Base-by-base conservation (phyloP, 805 yeast species). In the Candida bentonensis region DNA sequence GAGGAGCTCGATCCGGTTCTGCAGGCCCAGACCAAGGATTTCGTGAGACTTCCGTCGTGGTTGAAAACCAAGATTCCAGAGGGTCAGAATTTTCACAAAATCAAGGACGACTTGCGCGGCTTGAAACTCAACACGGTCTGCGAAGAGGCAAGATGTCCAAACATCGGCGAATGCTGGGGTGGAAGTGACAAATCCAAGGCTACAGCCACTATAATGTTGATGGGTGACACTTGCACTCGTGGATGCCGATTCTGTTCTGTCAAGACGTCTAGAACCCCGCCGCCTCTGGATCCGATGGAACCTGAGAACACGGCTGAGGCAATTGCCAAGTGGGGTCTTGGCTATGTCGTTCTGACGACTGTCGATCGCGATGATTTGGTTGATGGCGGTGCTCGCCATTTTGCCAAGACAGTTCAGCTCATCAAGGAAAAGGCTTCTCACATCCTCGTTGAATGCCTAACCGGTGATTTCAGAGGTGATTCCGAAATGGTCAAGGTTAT, bases 101-200 rank as follows among this genome's bases (percentile, higher is more conserved):
- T 92, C 53, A 87, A 89, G 58, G 73, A 76, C 41, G 99, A 92
- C 58, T 79, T 92, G 26, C 72, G 86, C 48, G 96, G 94, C 47
- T 68, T 92, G 48, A 85, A 86, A 51, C 68, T 92, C 43, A 82
- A 95, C 28, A 92, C 99, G 0, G 99, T 92, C 23, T 92, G 99
- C 65, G 97, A 92, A 63, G 98, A 92, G 58, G 98, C 98, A 3
- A 81, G 92, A 58, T 92, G 99, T 65, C 99, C 99, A n/a, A 92
- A 92, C 61, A 92, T 92, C 49, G 96, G 97, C 43, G 99, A 92
- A 62, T 92, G 99, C 64, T 92, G 99, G 99, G 97, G 98, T 45
- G 98, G 98, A 23, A 76, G 79, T 55, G 78, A 73, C 54, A 74
- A 88, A 61, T 76, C 89, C 4, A 89, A 86, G 50, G 96, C 98